Conservation (phyloP, 345 rosid genomes). For the Syzygium jambos region DNA sequence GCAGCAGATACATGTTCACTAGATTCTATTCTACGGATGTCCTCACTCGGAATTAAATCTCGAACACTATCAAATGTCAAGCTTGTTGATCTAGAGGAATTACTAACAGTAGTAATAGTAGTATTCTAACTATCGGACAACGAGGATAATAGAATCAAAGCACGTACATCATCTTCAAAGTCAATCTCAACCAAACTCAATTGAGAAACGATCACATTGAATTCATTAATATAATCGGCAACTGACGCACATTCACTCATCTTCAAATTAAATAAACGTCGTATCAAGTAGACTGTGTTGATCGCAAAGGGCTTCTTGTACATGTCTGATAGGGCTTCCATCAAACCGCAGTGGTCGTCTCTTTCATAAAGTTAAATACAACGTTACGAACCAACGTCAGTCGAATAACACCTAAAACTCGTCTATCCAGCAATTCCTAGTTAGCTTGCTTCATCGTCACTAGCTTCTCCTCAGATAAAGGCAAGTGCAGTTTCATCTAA, state of each 20-base stretch:
- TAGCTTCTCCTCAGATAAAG: background rate
- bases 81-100: too few relatives aligned
- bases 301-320: background rate
- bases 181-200: too few relatives aligned
- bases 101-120: too few relatives aligned
- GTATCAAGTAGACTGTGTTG: background rate
- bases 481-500: background rate
- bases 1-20: too few relatives aligned
- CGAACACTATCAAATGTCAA: too few relatives aligned
- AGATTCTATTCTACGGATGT: too few relatives aligned
- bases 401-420: background rate
- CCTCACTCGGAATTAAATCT: too few relatives aligned
- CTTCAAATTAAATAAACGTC: background rate
- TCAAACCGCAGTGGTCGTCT: background rate
- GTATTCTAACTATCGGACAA: too few relatives aligned
- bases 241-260: too few relatives aligned
- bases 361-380: background rate
- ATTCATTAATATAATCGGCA: background rate
- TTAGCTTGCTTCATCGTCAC: too few relatives aligned
- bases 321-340: background rate
- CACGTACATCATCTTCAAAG: too few relatives aligned
- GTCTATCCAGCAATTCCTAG: background rate
- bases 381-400: background rate
- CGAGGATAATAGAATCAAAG: too few relatives aligned
- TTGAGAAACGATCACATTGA: background rate